Percentiles rank a stretch among this genome's conserved stretches.
These are phyloP conservation scores for Erigeron philadelphicus DNA, from an alignment of 140 eudicot species.

Conservation along the genomic window DNA sequence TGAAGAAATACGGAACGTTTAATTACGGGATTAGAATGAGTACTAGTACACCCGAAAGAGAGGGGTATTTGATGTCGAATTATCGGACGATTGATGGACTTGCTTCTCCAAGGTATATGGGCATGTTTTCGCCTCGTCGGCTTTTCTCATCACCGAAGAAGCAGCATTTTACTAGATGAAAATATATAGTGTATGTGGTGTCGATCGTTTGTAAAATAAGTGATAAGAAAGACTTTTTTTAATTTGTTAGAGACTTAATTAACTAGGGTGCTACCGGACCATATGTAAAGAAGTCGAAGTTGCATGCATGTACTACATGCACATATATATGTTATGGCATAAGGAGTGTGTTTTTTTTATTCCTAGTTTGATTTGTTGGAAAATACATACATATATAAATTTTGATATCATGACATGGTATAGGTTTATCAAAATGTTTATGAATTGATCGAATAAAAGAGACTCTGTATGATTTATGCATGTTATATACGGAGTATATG, in stretches of 20 bases:
- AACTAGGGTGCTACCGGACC: not conserved
- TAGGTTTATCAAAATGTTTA: no score
- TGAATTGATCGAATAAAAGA: no score
- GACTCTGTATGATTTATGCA: no score
- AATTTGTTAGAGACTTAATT: not conserved
- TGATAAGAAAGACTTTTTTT: not conserved
- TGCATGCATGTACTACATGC: not conserved
- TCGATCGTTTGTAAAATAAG: slow-evolving; percentile 24
- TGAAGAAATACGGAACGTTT: slow-evolving; percentile 66
- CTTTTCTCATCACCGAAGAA: slow-evolving; percentile 65
- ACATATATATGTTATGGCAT: not conserved
- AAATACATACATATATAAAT: no score
- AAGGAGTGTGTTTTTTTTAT: not conserved
- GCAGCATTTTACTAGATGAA: slow-evolving; percentile 40
- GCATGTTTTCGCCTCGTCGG: slow-evolving; percentile 67
- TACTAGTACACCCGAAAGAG: slow-evolving; percentile 28
- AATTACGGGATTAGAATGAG: slow-evolving; percentile 24
- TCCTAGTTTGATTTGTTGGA: not conserved
- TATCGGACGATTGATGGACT: slow-evolving; percentile 49
- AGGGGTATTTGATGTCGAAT: slow-evolving; percentile 38
- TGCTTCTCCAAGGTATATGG: slow-evolving; percentile 62
- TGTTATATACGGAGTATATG: no score
- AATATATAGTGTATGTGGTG: not conserved
- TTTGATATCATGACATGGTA: no score
- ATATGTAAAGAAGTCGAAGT: not conserved